Evolutionary conservation across 352 stramenopile species (phyloP).

Genomic region (Globisporangium paddicum): DNA sequence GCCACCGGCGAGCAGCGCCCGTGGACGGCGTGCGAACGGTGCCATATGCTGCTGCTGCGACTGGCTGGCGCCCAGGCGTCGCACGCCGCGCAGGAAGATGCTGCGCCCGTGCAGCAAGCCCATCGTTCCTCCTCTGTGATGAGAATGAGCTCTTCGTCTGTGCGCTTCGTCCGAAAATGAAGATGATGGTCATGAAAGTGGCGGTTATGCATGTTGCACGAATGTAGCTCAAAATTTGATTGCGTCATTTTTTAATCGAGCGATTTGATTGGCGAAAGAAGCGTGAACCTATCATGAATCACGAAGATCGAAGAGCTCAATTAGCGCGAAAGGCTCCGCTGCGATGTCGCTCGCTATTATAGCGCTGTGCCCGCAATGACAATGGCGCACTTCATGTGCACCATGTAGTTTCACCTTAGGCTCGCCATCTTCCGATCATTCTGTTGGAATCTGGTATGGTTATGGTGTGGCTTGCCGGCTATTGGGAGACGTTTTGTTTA

Average conservation of each 20-base stretch:
- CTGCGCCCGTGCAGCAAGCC: slow-evolving; percentile 36
- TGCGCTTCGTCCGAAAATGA: neutral
- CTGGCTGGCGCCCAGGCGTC: slow-evolving; percentile 21
- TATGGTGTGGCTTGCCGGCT: no score
- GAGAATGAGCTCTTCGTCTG: neutral
- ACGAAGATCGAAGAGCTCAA: no score
- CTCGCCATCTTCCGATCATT: no score
- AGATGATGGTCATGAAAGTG: neutral
- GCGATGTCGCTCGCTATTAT: no score
- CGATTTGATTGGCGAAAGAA: slow-evolving; percentile 1
- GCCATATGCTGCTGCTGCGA: neutral
- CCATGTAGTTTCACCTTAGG: no score
- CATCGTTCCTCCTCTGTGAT: slow-evolving; percentile 20
- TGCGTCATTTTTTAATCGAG: neutral
- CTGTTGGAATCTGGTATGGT: no score
- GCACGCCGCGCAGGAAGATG: slow-evolving; percentile 33
- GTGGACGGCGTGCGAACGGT: neutral
- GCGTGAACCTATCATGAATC: neutral
- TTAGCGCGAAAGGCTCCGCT: no score
- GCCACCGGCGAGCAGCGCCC: slow-evolving; percentile 5
- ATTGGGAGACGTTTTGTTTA: no score
- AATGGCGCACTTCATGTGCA: no score
- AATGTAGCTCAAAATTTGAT: neutral
- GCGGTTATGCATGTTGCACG: neutral
- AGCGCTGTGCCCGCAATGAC: no score